Evolutionary conservation across 768 basidiomycete species (phyloP).

Genomic region (Kwoniella shandongensis): DNA sequence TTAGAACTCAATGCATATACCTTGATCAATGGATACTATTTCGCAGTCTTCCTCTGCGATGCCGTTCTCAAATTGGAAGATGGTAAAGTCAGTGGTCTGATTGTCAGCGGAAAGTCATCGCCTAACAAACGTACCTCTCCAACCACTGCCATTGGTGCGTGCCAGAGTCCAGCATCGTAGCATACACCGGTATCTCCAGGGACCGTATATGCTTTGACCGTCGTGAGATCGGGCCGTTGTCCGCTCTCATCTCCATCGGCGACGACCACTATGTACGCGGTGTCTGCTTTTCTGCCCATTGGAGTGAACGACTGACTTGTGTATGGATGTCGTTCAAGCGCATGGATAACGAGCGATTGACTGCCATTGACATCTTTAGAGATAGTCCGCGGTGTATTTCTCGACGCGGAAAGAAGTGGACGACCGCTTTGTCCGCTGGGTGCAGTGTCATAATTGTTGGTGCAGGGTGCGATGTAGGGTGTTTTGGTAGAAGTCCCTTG

Average conservation of each 20-base stretch:
- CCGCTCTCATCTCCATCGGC: constrained; percentile 2
- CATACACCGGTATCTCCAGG: constrained; percentile 4
- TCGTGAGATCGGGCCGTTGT: background rate
- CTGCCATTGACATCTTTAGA: background rate
- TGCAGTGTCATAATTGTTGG: background rate
- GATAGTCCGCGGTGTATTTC: background rate
- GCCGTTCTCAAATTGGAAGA: constrained; percentile 5
- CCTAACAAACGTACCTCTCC: constrained; percentile 2
- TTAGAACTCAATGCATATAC: no score
- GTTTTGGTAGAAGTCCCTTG: constrained; percentile 13
- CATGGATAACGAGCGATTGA: background rate
- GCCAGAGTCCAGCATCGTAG: constrained; percentile 9
- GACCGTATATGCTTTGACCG: background rate
- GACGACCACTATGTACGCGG: constrained; percentile 5
- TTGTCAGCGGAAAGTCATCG: background rate
- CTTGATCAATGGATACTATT: constrained; percentile 1
- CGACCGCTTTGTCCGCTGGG: constrained; percentile 2
- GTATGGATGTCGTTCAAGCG: constrained; percentile 6
- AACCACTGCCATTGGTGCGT: constrained; percentile 14
- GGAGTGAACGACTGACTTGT: constrained; percentile 10
- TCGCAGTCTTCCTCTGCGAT: constrained; percentile 10
- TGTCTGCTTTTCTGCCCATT: constrained; percentile 1
- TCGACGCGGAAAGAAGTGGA: constrained; percentile 5
- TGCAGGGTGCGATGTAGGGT: constrained; percentile 5
- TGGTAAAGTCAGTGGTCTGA: constrained; percentile 9